phyloP scores from a whole-genome alignment of 805 yeast species.

The Pichia paraexigua region DNA sequence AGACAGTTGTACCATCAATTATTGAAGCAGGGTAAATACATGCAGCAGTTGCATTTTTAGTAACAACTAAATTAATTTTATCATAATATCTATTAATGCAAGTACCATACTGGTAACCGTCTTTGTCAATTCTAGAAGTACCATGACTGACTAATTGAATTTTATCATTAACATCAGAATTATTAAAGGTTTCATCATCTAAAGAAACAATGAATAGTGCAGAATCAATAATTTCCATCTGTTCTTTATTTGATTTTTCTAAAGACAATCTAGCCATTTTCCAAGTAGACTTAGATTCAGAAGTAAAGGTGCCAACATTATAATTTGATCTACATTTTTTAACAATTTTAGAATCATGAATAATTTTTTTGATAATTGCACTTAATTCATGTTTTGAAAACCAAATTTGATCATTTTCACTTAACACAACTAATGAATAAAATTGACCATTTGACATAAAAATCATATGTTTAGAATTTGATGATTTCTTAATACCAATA shows the following conservation, averaged over 20 bases:
- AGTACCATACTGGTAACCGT: conserved; percentile 46
- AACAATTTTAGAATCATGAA: conserved; percentile 33
- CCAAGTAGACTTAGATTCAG: conserved; percentile 46
- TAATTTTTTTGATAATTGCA: conserved; percentile 34
- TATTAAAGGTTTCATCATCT: conserved; percentile 38
- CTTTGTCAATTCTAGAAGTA: conserved; percentile 34
- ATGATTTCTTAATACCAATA: conserved; percentile 31
- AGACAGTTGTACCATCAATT: conserved; percentile 51
- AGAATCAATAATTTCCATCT: conserved; percentile 35
- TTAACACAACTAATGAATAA: conserved; percentile 42
- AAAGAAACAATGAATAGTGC: conserved; percentile 46
- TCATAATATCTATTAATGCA: conserved; percentile 57
- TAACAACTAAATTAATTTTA: conserved; percentile 45
- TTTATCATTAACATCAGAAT: conserved; percentile 43
- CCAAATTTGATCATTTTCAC: conserved; percentile 37
- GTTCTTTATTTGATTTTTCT: conserved; percentile 30
- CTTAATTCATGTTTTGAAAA: conserved; percentile 46
- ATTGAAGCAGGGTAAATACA: conserved; percentile 51
- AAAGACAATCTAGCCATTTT: conserved; percentile 37
- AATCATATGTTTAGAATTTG: conserved; percentile 42
- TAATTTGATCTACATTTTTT: conserved; percentile 31
- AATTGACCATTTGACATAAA: conserved; percentile 43
- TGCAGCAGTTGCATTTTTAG: conserved; percentile 50
- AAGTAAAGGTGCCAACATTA: conserved; percentile 47
- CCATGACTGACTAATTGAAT: conserved; percentile 47